These are phyloP conservation scores for Nyctanthes arbortristis DNA, from an alignment of 257 asterid genomes.

Conservation along the genomic window DNA sequence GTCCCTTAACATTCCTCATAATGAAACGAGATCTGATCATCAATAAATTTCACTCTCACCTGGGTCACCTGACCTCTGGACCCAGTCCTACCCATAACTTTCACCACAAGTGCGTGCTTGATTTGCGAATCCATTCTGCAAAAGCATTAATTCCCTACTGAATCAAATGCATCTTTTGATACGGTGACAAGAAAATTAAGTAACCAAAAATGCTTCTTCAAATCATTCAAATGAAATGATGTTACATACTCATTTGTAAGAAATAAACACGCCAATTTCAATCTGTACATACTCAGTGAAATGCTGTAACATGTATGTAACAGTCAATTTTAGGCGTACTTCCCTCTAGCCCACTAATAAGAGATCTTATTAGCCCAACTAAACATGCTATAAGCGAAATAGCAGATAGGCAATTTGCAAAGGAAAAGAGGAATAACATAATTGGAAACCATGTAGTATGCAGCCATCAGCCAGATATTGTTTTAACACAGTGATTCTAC, in stretches of 20 bases:
- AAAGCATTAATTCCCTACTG: not conserved
- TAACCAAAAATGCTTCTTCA: not conserved
- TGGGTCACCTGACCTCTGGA: constrained; percentile 40
- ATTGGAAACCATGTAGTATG: not conserved
- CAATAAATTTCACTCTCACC: constrained; percentile 39
- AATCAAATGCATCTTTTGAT: constrained; percentile 12
- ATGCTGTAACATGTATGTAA: not conserved
- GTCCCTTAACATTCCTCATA: constrained; percentile 44
- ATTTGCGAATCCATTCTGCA: constrained; percentile 37
- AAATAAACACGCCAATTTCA: not conserved
- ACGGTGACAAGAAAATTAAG: not conserved
- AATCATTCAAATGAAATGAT: not conserved
- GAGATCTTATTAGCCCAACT: not conserved
- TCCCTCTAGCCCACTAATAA: too few relatives aligned
- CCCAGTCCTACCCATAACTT: constrained; percentile 37
- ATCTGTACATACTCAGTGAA: not conserved
- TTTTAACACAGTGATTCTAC: too few relatives aligned
- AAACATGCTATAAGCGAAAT: not conserved
- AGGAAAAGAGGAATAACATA: not conserved
- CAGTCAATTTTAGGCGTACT: too few relatives aligned
- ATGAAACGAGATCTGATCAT: constrained; percentile 33
- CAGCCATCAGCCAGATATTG: not conserved
- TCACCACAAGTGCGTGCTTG: constrained; percentile 35
- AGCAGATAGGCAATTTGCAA: not conserved
- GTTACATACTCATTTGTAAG: not conserved